These are phyloP conservation scores for Podospora appendiculata DNA, from an alignment of 495 filamentous ascomycete genomes.

Conservation along the genomic window DNA sequence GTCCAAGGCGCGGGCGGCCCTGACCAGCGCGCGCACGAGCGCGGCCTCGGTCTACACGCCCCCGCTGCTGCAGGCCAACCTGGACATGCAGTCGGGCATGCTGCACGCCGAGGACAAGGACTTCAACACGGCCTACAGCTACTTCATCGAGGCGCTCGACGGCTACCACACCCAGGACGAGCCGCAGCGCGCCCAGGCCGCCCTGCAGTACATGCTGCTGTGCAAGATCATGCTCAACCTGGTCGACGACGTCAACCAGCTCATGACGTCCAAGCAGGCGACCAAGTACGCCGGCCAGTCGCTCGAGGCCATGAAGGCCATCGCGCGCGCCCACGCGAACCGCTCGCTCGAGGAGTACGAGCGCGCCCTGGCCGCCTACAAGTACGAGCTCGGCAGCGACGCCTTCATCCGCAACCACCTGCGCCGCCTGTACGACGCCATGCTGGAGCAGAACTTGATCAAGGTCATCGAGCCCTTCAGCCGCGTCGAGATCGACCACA, in stretches of 20 bases:
- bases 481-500: conserved; percentile 90
- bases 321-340: conserved; percentile 89
- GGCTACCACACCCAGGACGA: conserved; percentile 94
- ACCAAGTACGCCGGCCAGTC: conserved; percentile 90
- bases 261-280: conserved; percentile 91
- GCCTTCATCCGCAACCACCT: conserved; percentile 93
- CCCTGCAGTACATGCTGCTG: conserved; percentile 97
- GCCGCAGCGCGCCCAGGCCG: conserved; percentile 72
- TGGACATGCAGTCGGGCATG: conserved; percentile 99
- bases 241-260: conserved; percentile 85
- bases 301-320: conserved; percentile 97
- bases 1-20: conserved; percentile 87
- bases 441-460: conserved; percentile 97
- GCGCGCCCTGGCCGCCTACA: conserved; percentile 77
- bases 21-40: conserved; percentile 88
- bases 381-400: conserved; percentile 86
- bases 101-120: conserved; percentile 97
- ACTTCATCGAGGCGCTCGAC: conserved; percentile 98
- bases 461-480: conserved; percentile 99
- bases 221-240: conserved; percentile 99
- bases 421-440: conserved; percentile 89
- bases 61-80: conserved; percentile 84
- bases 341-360: conserved; percentile 95
- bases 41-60: conserved; percentile 97
- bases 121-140: conserved; percentile 96